Base-by-base conservation (phyloP, 192 early-diverging fungal species). In the Mortierella antarctica region DNA sequence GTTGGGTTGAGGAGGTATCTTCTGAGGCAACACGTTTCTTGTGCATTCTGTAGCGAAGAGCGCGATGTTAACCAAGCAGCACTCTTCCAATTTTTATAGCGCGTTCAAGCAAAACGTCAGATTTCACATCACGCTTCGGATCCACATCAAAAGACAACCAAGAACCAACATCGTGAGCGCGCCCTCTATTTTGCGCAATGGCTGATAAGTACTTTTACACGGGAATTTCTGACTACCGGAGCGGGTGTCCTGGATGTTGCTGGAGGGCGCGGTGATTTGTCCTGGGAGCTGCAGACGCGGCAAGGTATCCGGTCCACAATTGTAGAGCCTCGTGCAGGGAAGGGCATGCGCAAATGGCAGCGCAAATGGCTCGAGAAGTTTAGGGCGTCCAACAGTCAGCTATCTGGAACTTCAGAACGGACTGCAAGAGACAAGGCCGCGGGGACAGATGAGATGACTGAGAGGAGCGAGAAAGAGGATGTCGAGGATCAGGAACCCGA, bases 131-230 rank as follows among this genome's bases (percentile, higher is more conserved):
- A 88, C 57, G 47, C 76, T 6, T 83, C 73, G 52, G 85, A 89
- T 54, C 82, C 82, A 18, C 86, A 87, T 49, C 67, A 67, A 49
- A 68, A 65, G 42, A 80, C 77, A 5, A 80, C 77, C 61, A 87
- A 87, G 57, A 85, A 85, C 49, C 87, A 84, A 12, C 89, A 90
- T 61, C 68, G 82, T 21, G 64, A 78, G 21, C 56, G 89, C n/a
- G 88, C 86, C 0, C 47, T 82, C 11, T 82, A 86, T 46, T 90
- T 89, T 70, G 86, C 89, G n/a, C 62, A 86, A 18, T 90, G 87
- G 86, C 69, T 89, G 15, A 53, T 83, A 21, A 49, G 83, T 3
- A 83, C 83, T 1, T 89, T 89, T 63, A 65, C 73, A 0, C 74
- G 51, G 17, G 62, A 66, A 1, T 74, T 54, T 40, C 15, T 83